phyloP scores from a whole-genome alignment of 257 asterid genomes.

The Mitragyna speciosa region DNA sequence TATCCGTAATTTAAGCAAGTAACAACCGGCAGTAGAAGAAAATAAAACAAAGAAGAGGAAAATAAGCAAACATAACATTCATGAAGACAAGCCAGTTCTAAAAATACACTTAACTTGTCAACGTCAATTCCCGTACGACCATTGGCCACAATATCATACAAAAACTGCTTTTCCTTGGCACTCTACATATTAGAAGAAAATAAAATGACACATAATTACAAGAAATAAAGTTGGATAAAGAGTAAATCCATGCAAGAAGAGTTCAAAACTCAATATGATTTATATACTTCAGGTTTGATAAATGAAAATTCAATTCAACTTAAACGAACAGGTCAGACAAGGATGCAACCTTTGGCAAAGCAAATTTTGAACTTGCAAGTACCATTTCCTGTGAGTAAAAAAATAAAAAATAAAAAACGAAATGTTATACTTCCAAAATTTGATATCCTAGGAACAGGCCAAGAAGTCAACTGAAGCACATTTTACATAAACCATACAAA shows the following conservation, averaged over 20 bases:
- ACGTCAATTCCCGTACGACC: slow-evolving; percentile 96
- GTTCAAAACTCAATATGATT: slow-evolving; percentile 14
- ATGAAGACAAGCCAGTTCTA: slow-evolving; percentile 9
- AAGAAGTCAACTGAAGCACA: background rate
- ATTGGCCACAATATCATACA: slow-evolving; percentile 95
- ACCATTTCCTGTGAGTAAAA: slow-evolving; percentile 72
- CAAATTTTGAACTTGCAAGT: slow-evolving; percentile 69
- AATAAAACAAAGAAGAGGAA: slow-evolving; percentile 1
- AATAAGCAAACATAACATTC: slow-evolving; percentile 14
- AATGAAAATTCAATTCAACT: background rate
- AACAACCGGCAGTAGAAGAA: slow-evolving; percentile 7
- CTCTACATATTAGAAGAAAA: slow-evolving; percentile 50
- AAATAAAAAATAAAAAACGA: slow-evolving; percentile 7
- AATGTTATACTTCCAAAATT: background rate
- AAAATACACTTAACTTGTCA: slow-evolving; percentile 80
- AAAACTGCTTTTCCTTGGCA: slow-evolving; percentile 68
- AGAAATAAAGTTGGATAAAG: slow-evolving; percentile 8
- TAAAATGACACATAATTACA: slow-evolving; percentile 12
- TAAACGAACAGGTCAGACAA: background rate
- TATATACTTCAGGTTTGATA: background rate
- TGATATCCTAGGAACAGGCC: background rate
- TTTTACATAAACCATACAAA: background rate
- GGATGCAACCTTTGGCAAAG: slow-evolving; percentile 49
- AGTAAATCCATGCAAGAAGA: slow-evolving; percentile 18
- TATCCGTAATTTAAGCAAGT: background rate